Base-by-base conservation (phyloP, 116 monocot genomes). In the Dioscorea cayenensis region DNA sequence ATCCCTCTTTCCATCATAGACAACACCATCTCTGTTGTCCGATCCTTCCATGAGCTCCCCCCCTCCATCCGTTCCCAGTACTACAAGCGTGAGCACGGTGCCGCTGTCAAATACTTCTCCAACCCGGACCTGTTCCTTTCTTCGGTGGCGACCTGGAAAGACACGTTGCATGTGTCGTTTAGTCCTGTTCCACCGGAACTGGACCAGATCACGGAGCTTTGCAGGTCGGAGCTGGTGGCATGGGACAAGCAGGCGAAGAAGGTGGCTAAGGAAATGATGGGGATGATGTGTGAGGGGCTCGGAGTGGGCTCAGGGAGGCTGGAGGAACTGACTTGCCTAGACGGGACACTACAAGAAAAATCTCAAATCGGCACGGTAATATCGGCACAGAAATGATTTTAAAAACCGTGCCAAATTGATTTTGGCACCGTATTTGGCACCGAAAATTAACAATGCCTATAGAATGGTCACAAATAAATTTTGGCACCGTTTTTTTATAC, bases 111-210 rank as follows among this genome's bases (percentile, higher is more conserved):
- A 76, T 94, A 86, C 74, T 71, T 65, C 77, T 82, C 84, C 48
- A 94, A 94, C 65, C 25, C 84, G 64, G 94, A 94, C 59, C 86
- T 88, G 25, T 86, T 67, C 85, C 28, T 43, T 0, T 85, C 94
- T 66, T 13, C 43, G 19, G 88, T 85, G 35, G 94, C 90, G 22
- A 84, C 75, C 79, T 94, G 94, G 94, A 72, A 90, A n/a, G 94
- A 94, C 79, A 94, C 94, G 2, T 71, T 94, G 19, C 83, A 90
- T 77, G 60, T 93, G 17, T 2, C 3, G 67, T 55, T 67, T 62
- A 67, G 66, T 8, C 81, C 82, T 16, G 23, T 19, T 6, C 72
- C 49, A 10, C 69, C 75, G 13, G 79, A 77, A 28, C 49, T 70
- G 52, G 84, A 64, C 20, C 72, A 66, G 64, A 82, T 94, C 69